Evolutionary conservation across 2,329 filamentous ascomycete genomes (phyloP).

Genomic region (Aspergillus sp.): DNA sequence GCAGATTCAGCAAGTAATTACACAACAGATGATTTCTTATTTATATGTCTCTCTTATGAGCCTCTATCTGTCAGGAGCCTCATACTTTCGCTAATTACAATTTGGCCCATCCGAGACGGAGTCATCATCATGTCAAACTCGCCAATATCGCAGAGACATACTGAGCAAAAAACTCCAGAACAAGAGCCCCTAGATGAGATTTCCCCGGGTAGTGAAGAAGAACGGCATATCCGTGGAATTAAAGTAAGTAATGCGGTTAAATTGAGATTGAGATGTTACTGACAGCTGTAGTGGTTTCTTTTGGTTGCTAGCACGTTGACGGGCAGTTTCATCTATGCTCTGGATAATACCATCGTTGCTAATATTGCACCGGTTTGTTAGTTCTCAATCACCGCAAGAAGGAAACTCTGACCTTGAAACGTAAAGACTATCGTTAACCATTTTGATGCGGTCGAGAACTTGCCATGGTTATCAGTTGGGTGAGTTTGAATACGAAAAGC

Average conservation of each 20-base stretch:
- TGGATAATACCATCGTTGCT: constrained; percentile 52
- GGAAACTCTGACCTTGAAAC: background rate
- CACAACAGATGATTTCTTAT: background rate
- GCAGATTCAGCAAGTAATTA: background rate
- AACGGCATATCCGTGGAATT: background rate
- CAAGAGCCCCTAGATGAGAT: background rate
- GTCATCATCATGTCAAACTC: background rate
- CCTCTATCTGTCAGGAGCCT: background rate
- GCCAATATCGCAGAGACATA: background rate
- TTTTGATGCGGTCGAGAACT: background rate
- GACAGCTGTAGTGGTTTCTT: background rate
- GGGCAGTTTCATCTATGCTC: constrained; percentile 26
- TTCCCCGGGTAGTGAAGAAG: background rate
- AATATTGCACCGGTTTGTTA: constrained; percentile 42
- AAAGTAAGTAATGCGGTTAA: background rate
- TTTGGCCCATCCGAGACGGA: background rate
- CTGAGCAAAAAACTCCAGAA: background rate
- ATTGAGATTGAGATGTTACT: background rate
- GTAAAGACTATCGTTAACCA: background rate
- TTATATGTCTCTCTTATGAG: background rate
- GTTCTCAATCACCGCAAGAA: background rate
- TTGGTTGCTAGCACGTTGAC: background rate
- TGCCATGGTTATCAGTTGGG: background rate
- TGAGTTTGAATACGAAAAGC: background rate
- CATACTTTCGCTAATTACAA: background rate